Percentiles rank a stretch among this genome's conserved stretches.
phyloP scores from a whole-genome alignment of 352 stramenopile species.

The Phytopythium delawarense region DNA sequence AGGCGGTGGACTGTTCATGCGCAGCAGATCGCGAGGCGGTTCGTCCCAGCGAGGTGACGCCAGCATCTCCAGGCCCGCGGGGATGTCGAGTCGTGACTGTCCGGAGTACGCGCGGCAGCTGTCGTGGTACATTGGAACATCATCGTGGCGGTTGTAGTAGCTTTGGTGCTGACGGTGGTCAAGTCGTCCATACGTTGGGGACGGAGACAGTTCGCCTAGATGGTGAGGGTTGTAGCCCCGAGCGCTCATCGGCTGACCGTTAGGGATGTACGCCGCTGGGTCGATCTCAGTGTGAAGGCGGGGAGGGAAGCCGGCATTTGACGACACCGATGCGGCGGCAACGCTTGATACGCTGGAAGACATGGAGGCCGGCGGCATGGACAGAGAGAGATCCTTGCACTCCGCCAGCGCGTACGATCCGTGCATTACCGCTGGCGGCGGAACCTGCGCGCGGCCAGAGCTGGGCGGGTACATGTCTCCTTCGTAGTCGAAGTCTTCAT shows the following conservation, averaged over 20 bases:
- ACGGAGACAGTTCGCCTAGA: not conserved
- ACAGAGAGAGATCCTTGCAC: not conserved
- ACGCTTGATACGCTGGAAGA: not conserved
- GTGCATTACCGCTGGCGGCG: not conserved
- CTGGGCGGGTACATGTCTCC: constrained; percentile 6
- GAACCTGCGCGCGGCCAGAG: not conserved
- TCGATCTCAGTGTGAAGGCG: constrained; percentile 27
- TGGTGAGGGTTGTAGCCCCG: constrained; percentile 1
- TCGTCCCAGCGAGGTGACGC: not conserved
- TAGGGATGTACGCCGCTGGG: constrained; percentile 18
- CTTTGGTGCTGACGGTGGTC: constrained; percentile 12
- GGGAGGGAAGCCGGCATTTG: constrained; percentile 9
- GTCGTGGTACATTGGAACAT: constrained; percentile 8
- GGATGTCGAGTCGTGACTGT: not conserved
- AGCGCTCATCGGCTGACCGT: constrained; percentile 3
- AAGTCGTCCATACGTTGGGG: constrained; percentile 1
- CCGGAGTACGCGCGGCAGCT: not conserved
- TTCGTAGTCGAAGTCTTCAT: constrained; percentile 18
- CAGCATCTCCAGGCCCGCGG: not conserved
- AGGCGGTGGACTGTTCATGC: not conserved
- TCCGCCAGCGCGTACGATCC: not conserved
- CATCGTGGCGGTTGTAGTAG: constrained; percentile 12
- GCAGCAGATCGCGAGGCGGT: not conserved
- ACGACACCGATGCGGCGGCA: not conserved
- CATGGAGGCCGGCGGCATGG: not conserved